These are phyloP conservation scores for Aspergillus haitiensis DNA, from an alignment of 495 filamentous ascomycete species.

Conservation along the genomic window DNA sequence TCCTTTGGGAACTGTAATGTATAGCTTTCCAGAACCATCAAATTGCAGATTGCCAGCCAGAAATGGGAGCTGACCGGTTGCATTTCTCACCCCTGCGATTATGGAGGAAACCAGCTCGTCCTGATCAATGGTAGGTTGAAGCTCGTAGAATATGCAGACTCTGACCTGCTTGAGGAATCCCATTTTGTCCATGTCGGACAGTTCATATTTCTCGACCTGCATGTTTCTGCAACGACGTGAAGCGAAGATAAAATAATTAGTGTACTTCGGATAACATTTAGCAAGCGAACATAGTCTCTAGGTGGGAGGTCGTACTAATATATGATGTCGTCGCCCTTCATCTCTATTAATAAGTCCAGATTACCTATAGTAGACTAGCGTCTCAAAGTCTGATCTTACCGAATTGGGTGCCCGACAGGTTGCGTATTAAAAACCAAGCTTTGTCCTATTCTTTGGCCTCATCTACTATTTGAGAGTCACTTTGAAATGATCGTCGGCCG, in stretches of 20 bases:
- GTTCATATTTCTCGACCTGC: constrained; percentile 19
- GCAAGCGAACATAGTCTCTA: neutral
- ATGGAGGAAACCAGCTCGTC: constrained; percentile 21
- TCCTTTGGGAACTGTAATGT: constrained; percentile 16
- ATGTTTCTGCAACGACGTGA: neutral
- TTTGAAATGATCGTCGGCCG: too few species aligned
- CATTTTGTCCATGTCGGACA: constrained; percentile 28
- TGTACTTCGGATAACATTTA: neutral
- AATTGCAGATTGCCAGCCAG: constrained; percentile 27
- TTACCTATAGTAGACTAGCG: neutral
- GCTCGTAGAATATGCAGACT: constrained; percentile 26
- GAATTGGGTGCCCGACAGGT: neutral
- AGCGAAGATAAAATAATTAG: neutral
- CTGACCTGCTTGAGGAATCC: constrained; percentile 24
- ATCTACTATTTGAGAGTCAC: too few species aligned
- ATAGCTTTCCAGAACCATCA: constrained; percentile 22
- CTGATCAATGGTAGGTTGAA: constrained; percentile 10
- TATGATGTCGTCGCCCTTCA: neutral
- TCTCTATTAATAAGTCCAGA: neutral
- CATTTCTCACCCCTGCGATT: constrained; percentile 25
- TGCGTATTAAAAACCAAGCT: too few species aligned
- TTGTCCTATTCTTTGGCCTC: too few species aligned
- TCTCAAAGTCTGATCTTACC: neutral
- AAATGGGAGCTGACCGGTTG: constrained; percentile 25
- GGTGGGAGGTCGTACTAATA: neutral